A percentile compares a stretch with the other conserved stretches of the same genome.
These are phyloP conservation scores for Catharanthus roseus DNA, from an alignment of 257 asterid genomes.

Conservation along the genomic window DNA sequence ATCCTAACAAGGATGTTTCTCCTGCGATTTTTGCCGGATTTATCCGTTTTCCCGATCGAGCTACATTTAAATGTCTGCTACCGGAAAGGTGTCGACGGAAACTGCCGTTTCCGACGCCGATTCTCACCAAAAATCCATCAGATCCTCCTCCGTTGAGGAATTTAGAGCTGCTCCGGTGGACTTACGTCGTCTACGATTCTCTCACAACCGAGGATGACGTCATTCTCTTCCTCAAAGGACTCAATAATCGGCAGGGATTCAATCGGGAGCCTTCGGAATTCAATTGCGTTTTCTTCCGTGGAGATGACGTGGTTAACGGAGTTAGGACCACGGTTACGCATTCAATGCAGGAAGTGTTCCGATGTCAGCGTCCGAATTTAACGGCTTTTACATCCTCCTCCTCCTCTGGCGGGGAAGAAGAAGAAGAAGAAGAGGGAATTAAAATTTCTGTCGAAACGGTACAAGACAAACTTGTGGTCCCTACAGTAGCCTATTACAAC, in stretches of 20 bases:
- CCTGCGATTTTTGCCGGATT: slow-evolving; percentile 45
- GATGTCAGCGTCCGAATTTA: slow-evolving; percentile 52
- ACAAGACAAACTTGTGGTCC: slow-evolving; percentile 43
- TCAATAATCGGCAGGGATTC: slow-evolving; percentile 51
- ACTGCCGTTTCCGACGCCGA: slow-evolving; percentile 48
- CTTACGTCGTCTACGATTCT: slow-evolving; percentile 55
- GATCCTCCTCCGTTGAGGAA: neutral
- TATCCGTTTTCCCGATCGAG: slow-evolving; percentile 52
- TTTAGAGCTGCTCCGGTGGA: slow-evolving; percentile 36
- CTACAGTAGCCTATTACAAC: slow-evolving; percentile 59
- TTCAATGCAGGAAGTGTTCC: slow-evolving; percentile 83
- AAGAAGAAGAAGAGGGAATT: slow-evolving; percentile 6
- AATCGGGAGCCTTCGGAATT: slow-evolving; percentile 49
- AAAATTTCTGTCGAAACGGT: slow-evolving; percentile 50
- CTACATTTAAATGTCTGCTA: slow-evolving; percentile 42
- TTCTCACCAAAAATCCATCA: slow-evolving; percentile 21
- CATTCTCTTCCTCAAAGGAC: slow-evolving; percentile 68
- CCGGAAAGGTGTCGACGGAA: slow-evolving; percentile 44
- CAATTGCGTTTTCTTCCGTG: slow-evolving; percentile 42
- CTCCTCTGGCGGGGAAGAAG: no score
- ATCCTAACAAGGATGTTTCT: slow-evolving; percentile 29
- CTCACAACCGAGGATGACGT: slow-evolving; percentile 64
- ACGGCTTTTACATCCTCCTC: slow-evolving; percentile 12
- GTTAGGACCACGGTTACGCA: slow-evolving; percentile 55
- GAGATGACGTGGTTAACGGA: slow-evolving; percentile 34